Evolutionary conservation across 805 yeast genomes (phyloP), one percentile per base, ranked within the genome.

Genomic region (Ogataea angusta): DNA sequence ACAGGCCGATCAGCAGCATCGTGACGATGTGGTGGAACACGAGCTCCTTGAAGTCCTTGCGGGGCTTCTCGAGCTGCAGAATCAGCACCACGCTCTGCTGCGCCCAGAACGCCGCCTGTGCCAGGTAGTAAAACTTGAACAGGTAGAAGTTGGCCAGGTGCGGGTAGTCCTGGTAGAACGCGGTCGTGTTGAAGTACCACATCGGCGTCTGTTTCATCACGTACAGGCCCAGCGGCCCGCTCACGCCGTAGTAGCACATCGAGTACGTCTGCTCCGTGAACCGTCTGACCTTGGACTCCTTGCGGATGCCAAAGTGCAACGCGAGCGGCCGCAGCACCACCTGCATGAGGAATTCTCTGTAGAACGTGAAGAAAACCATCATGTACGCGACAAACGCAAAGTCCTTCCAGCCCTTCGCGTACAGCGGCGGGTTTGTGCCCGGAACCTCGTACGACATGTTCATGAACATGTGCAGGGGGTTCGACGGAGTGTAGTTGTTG

Each of bases 71-170:
- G 46, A 93, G 73, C 63, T 85, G 95, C 48, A 93, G 71, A 33
- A 79, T 67, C 48, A 93, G 70, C 23, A 93, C 85, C 29, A 85
- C 80, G 1, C 95, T 82, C 67, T 93, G 99, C 68, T 93, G 99
- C 16, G 89, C 80, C 99, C 99, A 93, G 64, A 88, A 93, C 4
- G 97, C 85, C 5, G 98, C 97, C 68, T 93, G 98, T 30, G 85
- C 80, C 46, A 93, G 69, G 62, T 93, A 93, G 60, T 84, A 93
- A 10, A 79, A 62, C 67, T 93, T 93, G 69, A 85, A 84, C 42
- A 72, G 68, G 46, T 68, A 73, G 42, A 76, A 82, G 57, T 85
- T 85, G 24, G 82, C 72, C 45, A 75, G 70, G 66, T 93, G 98
- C 6, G 99, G 99, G 62, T 83, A 91, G 18, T 76, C 68, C 45